Evolutionary conservation across 2,329 filamentous ascomycete genomes (phyloP).

Genomic region (Escovopsis sp.): DNA sequence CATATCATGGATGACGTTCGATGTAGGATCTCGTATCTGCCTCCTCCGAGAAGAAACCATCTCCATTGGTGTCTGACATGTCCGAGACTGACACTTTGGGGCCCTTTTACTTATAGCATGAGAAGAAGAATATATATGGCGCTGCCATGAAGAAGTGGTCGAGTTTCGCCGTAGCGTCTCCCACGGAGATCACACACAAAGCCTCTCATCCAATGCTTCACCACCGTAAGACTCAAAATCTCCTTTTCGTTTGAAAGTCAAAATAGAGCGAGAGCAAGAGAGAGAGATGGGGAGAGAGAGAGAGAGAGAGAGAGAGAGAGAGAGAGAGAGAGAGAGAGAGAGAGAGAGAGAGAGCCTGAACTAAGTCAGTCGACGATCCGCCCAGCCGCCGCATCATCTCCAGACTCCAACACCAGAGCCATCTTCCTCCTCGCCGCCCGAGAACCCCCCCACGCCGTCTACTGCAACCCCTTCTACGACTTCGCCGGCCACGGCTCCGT

Average conservation of each 20-base stretch:
- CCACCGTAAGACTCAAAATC: conserved; percentile 42
- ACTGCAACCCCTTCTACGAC: conserved; percentile 83
- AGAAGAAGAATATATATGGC: conserved; percentile 73
- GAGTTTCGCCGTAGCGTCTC: conserved; percentile 61
- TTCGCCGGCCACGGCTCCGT: conserved; percentile 72
- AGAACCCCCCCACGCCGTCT: conserved; percentile 66
- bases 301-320: too few species aligned
- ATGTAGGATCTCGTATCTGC: conserved; percentile 37
- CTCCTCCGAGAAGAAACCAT: too few species aligned
- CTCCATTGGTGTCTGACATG: too few species aligned
- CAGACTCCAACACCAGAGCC: conserved; percentile 68
- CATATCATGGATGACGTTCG: conserved; percentile 89
- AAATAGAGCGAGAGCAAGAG: too few species aligned
- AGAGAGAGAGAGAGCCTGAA: too few species aligned
- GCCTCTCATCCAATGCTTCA: conserved; percentile 62
- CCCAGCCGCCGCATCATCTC: conserved; percentile 50
- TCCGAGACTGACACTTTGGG: neutral
- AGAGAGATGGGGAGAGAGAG: too few species aligned
- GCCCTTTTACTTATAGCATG: conserved; percentile 38
- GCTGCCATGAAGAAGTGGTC: conserved; percentile 91
- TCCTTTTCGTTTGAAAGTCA: too few species aligned
- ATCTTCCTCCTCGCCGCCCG: conserved; percentile 77
- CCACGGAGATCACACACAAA: conserved; percentile 62
- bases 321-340: too few species aligned
- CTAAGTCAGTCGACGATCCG: neutral